Evolutionary conservation across 2,329 filamentous ascomycete genomes (phyloP).

Genomic region (Aspergillus sp.): DNA sequence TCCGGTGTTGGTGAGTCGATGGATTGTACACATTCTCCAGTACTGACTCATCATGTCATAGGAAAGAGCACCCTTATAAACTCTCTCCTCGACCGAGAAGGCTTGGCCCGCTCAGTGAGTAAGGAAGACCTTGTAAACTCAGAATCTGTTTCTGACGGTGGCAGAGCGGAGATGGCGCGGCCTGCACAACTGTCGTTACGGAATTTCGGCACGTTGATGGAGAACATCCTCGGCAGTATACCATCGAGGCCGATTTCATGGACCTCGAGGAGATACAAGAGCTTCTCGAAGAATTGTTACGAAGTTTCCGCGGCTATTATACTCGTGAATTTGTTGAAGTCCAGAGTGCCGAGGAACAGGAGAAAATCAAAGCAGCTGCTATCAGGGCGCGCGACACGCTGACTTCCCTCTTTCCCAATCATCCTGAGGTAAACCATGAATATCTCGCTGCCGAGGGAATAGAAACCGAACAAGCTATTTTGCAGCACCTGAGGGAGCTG

Average conservation of each 20-base stretch:
- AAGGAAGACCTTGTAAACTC: not conserved
- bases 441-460: constrained; percentile 11
- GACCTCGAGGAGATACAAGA: constrained; percentile 11
- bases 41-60: not conserved
- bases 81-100: constrained; percentile 4
- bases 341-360: constrained; percentile 5
- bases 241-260: constrained; percentile 17
- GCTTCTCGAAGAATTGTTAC: constrained; percentile 15
- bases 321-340: constrained; percentile 7
- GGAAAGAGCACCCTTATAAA: constrained; percentile 12
- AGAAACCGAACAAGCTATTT: constrained; percentile 5
- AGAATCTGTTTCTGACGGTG: not conserved
- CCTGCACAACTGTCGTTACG: constrained; percentile 19
- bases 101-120: constrained; percentile 3
- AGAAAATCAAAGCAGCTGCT: constrained; percentile 4
- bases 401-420: constrained; percentile 13
- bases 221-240: constrained; percentile 7
- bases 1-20: constrained; percentile 12
- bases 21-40: not conserved
- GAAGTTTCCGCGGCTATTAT: constrained; percentile 7
- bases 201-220: constrained; percentile 16
- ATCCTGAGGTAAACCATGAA: constrained; percentile 8
- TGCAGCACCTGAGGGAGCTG: constrained; percentile 8
- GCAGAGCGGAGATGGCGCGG: constrained; percentile 12
- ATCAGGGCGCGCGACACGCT: constrained; percentile 13